A percentile compares a stretch with the other conserved stretches of the same genome.
These are phyloP conservation scores for Ophiostoma sp. DNA, from an alignment of 2,329 filamentous ascomycete genomes.

Conservation along the genomic window DNA sequence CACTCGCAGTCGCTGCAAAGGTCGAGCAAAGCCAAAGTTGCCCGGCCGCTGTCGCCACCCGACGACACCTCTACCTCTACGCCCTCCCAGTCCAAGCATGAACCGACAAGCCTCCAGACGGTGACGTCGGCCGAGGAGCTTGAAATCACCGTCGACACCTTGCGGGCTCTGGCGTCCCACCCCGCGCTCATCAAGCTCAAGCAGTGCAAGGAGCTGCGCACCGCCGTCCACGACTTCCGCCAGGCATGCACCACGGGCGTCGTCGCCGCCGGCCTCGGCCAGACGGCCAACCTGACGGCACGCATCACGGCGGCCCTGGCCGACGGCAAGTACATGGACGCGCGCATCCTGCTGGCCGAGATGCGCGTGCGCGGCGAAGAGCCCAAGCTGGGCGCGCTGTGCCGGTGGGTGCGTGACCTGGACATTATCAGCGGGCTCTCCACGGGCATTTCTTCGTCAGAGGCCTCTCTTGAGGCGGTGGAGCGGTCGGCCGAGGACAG, in stretches of 20 bases:
- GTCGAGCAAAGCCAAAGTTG: not conserved
- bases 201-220: slow-evolving; percentile 59
- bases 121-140: slow-evolving; percentile 60
- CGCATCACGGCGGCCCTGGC: slow-evolving; percentile 60
- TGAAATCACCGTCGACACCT: slow-evolving; percentile 61
- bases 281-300: slow-evolving; percentile 63
- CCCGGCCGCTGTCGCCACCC: slow-evolving; percentile 11
- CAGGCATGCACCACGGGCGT: slow-evolving; percentile 63
- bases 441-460: slow-evolving; percentile 35
- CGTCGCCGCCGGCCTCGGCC: slow-evolving; percentile 55
- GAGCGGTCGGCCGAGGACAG: slow-evolving; percentile 44
- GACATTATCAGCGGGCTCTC: slow-evolving; percentile 63
- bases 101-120: slow-evolving; percentile 43
- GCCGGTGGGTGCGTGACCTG: slow-evolving; percentile 66
- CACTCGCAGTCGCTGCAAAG: not conserved
- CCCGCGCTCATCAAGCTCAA: slow-evolving; percentile 63
- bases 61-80: not conserved
- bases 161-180: slow-evolving; percentile 53
- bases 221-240: slow-evolving; percentile 63
- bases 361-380: slow-evolving; percentile 62
- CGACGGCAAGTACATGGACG: slow-evolving; percentile 62
- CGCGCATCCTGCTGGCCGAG: slow-evolving; percentile 60
- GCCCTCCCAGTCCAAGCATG: not conserved
- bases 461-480: slow-evolving; percentile 7
- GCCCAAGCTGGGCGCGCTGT: slow-evolving; percentile 63